Base-by-base conservation (phyloP, 192 early-diverging fungal species). In the Linnemannia hyalina region DNA sequence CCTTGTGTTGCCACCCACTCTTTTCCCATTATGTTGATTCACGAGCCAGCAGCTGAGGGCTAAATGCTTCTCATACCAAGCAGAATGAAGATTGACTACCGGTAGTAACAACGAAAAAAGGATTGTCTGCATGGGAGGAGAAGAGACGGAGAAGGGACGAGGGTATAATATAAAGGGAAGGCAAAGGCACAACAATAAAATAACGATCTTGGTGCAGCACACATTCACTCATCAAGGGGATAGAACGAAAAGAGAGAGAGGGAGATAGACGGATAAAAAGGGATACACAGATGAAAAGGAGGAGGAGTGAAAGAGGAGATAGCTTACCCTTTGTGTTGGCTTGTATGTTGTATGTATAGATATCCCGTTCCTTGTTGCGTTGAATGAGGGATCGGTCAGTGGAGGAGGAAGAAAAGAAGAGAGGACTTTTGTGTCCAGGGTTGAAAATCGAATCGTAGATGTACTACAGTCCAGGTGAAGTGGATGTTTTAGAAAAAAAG, bases 191-290 rank as follows among this genome's bases (percentile, higher is more conserved):
- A 69, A 46, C 15, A 55, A 65, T 47, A 32, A 73, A 73, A 57
- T 73, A 38, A 71, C 52, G 41, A 71, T 65, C 60, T 29, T 26
- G 29, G 29, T 65, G 60, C 60, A 65, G 60, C 60, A 65, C n/a
- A 32, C 29, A 60, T 18, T 26, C 55, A 65, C 29, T 65, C 29
- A 32, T 65, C 29, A 40, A 72, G 52, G 77, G 42, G 49, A 40
- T 9, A 71, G 69, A 55, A 8, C 69, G 42, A 46, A 46, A 36
- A 46, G 13, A 42, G 72, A 40, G 38, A 40, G 38, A 40, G 38
- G 0, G 46, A 74, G 72, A 74, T 22, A 52, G 49, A 18, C 49
- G 3, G 49, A 22, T 52, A 52, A 52, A 47, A 52, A 52, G 49
- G 18, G 49, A 52, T 18, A 52, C 18, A 52, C 52, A 11, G 18